Evolutionary conservation across 768 basidiomycete genomes (phyloP), one percentile per base, ranked within the genome.

Genomic region (Leccinum broughii): DNA sequence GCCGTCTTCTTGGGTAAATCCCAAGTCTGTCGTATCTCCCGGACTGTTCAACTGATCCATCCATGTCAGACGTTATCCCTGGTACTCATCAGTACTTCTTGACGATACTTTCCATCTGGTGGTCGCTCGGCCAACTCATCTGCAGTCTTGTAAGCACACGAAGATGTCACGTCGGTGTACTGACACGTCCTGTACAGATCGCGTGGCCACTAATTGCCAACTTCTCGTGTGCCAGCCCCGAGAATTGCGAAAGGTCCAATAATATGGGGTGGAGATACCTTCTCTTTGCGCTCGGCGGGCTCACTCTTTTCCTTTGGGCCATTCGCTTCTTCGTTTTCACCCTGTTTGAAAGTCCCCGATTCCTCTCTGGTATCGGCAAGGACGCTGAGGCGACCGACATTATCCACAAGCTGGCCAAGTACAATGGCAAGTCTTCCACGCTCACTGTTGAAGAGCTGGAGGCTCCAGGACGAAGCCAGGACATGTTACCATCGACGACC

Each of bases 191-290:
- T 15, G n/a, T 49, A 26, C 44, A 83, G 83, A 66, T 87, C 60
- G 84, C 85, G 1, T 86, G 85, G 85, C 83, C 85, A 2, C 67
- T 87, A 26, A 82, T 86, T 14, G 75, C 81, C 14, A 81, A 83
- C 62, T 80, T 80, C 61, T 83, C 85, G 6, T 86, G 85, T 61
- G 56, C 76, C 0, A 63, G 69, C 3, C 17, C 72, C 0, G 60
- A 58, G 6, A 64, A 73, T 3, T 83, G 83, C 61, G 59, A 75
- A 39, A 77, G 74, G 52, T 68, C 75, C 3, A 63, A 81, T 20
- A 87, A 86, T 63, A 86, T 84, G 85, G 85, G 86, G 24, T 87
- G 86, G 85, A 76, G 86, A 30, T 86, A 86, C 66, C 77, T 85
- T 26, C 71, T 85, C 34, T 79, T 83, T 67, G 76, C 77, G 0